Base-by-base conservation (phyloP, 345 rosid species). In the Melastoma malabathricum region DNA sequence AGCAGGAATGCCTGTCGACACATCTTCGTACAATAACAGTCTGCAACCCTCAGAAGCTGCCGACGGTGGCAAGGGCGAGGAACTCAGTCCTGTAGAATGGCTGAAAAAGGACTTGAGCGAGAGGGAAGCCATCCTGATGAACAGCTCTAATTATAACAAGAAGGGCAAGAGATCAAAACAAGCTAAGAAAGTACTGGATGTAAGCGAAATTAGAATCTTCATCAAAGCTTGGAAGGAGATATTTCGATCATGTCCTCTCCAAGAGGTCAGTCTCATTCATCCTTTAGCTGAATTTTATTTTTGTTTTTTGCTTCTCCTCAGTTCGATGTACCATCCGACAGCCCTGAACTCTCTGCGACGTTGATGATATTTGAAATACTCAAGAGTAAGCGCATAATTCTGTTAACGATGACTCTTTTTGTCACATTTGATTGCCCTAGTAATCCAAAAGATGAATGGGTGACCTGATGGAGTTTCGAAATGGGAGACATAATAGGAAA, bases 211-310 rank as follows among this genome's bases (percentile, higher is more conserved):
- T 60, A 74, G 64, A 43, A 60, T 45, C 50, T 89, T 89, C 68
- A 72, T 81, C 64, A 68, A 84, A 60, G 72, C 73, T 12, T 89
- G 93, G 95, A 85, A 83, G 74, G 83, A 72, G 47, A 66, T 75
- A 10, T 89, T 89, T 64, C 71, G 65, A 68, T 80, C 71, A 59
- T 57, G 63, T 48, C 47, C 73, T 60, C 54, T 71, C 43, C 46
- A 57, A 22, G 69, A 67, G 73, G 97, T 86, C 75, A 51, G 34
- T 64, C 59, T 48, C 44, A 27, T 27, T 27, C 31, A 27, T 27
- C 31, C 31, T 27, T 27, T 27, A 27, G 31, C 6, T 27, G 31
- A 3, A 27, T 27, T 27, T 27, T n/a, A n/a, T n/a, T n/a, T n/a
- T n/a, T n/a, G n/a, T 27, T 27, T 27, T 27, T 3, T 3, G 31